Percentiles rank a stretch among this genome's conserved stretches.
Conservation (phyloP, 306 rosid species). For the Sechiopsis laciniata region DNA sequence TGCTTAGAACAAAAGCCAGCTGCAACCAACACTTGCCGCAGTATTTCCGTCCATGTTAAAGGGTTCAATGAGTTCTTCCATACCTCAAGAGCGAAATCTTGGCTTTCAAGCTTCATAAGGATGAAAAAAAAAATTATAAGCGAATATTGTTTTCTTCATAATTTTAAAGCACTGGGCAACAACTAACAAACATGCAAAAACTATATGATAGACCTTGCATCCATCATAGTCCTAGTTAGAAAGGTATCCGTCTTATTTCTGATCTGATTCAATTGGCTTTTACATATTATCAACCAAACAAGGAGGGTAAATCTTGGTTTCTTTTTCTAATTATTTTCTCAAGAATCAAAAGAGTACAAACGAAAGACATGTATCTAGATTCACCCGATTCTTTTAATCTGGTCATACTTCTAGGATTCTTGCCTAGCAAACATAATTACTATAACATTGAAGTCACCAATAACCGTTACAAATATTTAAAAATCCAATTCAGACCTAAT, state of each 20-base stretch:
- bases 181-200: background rate
- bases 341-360: background rate
- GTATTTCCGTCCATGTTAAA: conserved; percentile 86
- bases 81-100: conserved; percentile 47
- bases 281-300: no score
- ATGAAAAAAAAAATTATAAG: conserved; percentile 15
- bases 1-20: conserved; percentile 92
- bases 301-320: no score
- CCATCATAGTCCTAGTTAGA: no score
- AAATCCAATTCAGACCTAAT: no score
- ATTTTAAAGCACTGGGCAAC: background rate
- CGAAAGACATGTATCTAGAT: background rate
- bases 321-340: no score
- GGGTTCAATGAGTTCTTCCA: conserved; percentile 82
- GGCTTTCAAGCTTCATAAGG: conserved; percentile 63
- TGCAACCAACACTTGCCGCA: conserved; percentile 81
- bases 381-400: background rate
- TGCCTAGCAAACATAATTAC: background rate
- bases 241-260: no score
- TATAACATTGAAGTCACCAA: background rate
- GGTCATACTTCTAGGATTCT: background rate
- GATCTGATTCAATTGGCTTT: no score
- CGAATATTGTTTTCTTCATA: conserved; percentile 14
- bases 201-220: no score
- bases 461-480: no score